These are phyloP conservation scores for Magnolia officinalis DNA, from an alignment of 164 flowering plant species.

Conservation along the genomic window DNA sequence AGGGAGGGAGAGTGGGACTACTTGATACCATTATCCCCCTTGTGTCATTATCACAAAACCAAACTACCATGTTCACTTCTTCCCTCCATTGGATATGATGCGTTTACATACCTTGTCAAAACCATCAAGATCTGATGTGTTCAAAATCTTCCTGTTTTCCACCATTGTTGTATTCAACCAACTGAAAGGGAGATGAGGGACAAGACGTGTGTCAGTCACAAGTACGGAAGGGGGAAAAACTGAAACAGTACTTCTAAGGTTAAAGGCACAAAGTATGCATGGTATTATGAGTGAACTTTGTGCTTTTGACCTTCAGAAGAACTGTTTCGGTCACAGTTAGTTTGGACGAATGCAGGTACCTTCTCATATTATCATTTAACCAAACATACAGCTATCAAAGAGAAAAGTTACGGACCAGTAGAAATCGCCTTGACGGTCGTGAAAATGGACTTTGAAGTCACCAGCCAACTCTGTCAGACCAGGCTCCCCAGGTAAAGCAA, in stretches of 20 bases:
- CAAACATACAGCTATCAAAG: background rate
- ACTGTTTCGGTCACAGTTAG: background rate
- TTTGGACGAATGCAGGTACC: background rate
- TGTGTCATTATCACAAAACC: background rate
- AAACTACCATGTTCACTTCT: background rate
- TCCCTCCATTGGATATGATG: background rate
- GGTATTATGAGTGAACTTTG: no score
- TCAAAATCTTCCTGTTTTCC: conserved; percentile 79
- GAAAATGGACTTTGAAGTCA: conserved; percentile 92
- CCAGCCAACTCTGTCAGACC: conserved; percentile 86
- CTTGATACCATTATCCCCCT: background rate
- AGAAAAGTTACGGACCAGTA: conserved; percentile 54
- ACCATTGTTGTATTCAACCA: conserved; percentile 96
- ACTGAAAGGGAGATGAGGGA: conserved; percentile 35
- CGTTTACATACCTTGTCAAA: conserved; percentile 72
- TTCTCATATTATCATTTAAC: background rate
- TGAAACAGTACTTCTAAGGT: background rate
- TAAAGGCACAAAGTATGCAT: no score
- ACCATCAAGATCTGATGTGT: conserved; percentile 78
- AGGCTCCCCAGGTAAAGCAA: conserved; percentile 96
- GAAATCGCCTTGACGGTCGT: conserved; percentile 96
- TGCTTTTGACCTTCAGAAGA: no score
- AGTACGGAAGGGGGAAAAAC: background rate
- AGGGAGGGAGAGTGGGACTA: no score
- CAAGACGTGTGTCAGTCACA: background rate